A percentile compares a stretch with the other conserved stretches of the same genome.
Conservation (phyloP, 192 early-diverging fungal species). For the Coemansia sp. region DNA sequence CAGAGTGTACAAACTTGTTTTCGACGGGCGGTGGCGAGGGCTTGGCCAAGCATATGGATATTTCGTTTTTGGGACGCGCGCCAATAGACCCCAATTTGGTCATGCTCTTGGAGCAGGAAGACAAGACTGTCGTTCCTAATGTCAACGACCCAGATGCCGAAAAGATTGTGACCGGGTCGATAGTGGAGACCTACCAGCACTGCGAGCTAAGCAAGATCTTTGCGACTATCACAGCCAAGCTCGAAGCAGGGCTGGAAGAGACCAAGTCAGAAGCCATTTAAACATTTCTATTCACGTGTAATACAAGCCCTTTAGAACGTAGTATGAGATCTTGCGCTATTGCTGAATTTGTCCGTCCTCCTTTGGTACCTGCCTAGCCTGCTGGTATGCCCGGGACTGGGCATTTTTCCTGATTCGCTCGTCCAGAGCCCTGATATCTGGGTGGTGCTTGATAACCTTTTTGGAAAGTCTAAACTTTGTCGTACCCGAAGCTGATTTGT, state of each 20-base stretch:
- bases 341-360: background rate
- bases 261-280: background rate
- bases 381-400: background rate
- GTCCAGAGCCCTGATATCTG: conserved; percentile 39
- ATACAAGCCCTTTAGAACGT: background rate
- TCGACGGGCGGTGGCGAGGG: conserved; percentile 91
- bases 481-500: background rate
- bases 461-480: conserved; percentile 31
- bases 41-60: conserved; percentile 79
- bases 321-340: background rate
- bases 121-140: conserved; percentile 50
- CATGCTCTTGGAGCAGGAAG: conserved; percentile 60
- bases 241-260: conserved; percentile 12
- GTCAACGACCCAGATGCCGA: conserved; percentile 34
- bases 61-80: conserved; percentile 87
- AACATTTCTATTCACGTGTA: background rate
- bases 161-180: conserved; percentile 28
- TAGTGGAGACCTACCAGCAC: conserved; percentile 53
- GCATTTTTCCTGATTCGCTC: conserved; percentile 31
- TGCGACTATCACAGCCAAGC: conserved; percentile 19
- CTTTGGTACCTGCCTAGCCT: background rate
- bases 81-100: conserved; percentile 88
- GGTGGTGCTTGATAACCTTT: conserved; percentile 42
- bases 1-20: conserved; percentile 84
- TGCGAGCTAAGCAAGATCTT: conserved; percentile 52